These are phyloP conservation scores for Phaffia tasmanica DNA, from an alignment of 768 basidiomycete genomes.

Conservation along the genomic window DNA sequence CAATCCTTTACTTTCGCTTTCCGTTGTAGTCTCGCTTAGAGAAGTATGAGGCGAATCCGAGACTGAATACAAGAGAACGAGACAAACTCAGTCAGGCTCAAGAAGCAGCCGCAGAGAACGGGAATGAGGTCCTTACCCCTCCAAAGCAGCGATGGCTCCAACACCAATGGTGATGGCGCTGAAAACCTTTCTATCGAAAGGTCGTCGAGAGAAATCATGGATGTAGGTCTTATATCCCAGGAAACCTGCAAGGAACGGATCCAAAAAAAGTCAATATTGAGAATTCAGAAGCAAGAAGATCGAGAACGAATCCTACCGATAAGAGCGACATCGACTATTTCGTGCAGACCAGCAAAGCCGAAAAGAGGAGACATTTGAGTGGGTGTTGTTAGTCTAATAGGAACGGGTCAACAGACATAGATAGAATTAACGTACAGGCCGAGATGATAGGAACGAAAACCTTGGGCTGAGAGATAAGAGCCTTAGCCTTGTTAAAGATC, in stretches of 20 bases:
- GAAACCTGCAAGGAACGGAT: neutral
- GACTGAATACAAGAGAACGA: neutral
- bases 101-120: neutral
- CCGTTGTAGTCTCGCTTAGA: slow-evolving; percentile 22
- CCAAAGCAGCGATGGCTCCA: slow-evolving; percentile 20
- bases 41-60: slow-evolving; percentile 19
- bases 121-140: slow-evolving; percentile 6
- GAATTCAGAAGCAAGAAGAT: neutral
- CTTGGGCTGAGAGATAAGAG: slow-evolving; percentile 11
- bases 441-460: slow-evolving; percentile 18
- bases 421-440: slow-evolving; percentile 3
- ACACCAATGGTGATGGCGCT: slow-evolving; percentile 21
- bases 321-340: too few relatives aligned
- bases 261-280: neutral
- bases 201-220: slow-evolving; percentile 8
- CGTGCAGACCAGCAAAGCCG: too few relatives aligned
- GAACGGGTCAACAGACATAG: neutral
- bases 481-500: slow-evolving; percentile 13
- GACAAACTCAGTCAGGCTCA: neutral
- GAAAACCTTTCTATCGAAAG: slow-evolving; percentile 10
- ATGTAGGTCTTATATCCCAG: neutral
- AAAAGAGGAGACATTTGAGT: too few relatives aligned
- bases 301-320: too few relatives aligned
- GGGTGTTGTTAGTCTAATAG: too few relatives aligned
- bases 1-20: slow-evolving; percentile 5